phyloP scores from a whole-genome alignment of 805 yeast species.

The Zygotorulaspora florentina region DNA sequence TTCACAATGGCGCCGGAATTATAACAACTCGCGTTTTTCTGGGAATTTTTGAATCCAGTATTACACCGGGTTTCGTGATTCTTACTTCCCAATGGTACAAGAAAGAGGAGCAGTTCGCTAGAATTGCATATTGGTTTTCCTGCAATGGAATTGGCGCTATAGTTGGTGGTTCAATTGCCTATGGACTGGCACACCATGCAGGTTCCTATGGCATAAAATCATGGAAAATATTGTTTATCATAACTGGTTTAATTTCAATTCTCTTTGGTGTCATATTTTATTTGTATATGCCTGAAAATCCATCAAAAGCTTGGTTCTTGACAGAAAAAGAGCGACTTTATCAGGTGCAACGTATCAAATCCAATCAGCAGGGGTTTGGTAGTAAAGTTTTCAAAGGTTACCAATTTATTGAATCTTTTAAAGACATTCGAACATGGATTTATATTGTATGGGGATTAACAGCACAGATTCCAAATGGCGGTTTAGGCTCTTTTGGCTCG shows the following conservation, averaged over 20 bases:
- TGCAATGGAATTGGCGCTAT: constrained; percentile 5
- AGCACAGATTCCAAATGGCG: constrained; percentile 51
- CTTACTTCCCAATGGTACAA: constrained; percentile 8
- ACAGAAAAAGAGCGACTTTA: constrained; percentile 42
- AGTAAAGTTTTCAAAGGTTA: constrained; percentile 48
- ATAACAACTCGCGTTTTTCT: constrained; percentile 8
- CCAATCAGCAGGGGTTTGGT: constrained; percentile 56
- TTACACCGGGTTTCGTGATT: constrained; percentile 8
- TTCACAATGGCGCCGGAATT: constrained; percentile 5
- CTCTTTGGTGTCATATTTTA: constrained; percentile 8
- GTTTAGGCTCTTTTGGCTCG: constrained; percentile 45
- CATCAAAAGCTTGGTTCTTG: constrained; percentile 47
- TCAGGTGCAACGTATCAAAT: constrained; percentile 49
- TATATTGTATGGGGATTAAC: constrained; percentile 40
- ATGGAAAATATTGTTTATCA: constrained; percentile 6
- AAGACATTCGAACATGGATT: constrained; percentile 48
- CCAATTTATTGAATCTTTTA: constrained; percentile 49
- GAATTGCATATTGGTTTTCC: constrained; percentile 8
- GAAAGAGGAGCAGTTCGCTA: constrained; percentile 6
- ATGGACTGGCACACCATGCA: constrained; percentile 7
- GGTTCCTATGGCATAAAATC: constrained; percentile 4
- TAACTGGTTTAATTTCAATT: constrained; percentile 8
- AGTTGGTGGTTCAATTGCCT: constrained; percentile 6
- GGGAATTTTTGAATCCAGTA: constrained; percentile 7
- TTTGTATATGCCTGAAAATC: constrained; percentile 54